Base-by-base conservation (phyloP, 306 rosid genomes). In the Gleditsia sinensis region DNA sequence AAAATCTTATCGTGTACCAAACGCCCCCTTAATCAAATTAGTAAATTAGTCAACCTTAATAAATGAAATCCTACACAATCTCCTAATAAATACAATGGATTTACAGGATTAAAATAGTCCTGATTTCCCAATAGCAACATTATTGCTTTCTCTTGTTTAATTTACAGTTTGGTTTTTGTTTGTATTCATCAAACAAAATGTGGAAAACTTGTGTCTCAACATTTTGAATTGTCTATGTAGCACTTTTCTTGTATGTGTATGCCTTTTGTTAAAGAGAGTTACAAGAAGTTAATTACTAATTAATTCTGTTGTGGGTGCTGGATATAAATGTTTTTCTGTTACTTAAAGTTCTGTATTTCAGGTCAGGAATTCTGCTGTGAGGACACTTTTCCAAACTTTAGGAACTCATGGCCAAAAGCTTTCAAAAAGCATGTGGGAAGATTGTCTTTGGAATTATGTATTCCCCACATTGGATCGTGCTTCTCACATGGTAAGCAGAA, bases 371-470 rank as follows among this genome's bases (percentile, higher is more conserved):
- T 86, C 97, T 85, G 92, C 98, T 36, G 87, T 94, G 49, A 89
- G 98, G 83, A 91, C 98, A 78, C 91, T 94, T 70, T 94, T 94
- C 83, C 97, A 94, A 81, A 91, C 94, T 65, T 83, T 94, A 67
- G 94, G 98, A 75, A 87, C 91, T 75, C 91, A 91, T 55, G 98
- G 98, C 24, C 96, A 91, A 79, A 94, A 94, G 81, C 96, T 94
- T 81, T 88, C 98, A 9, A 80, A 80, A 84, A 83, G 79, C 75
- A 88, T 91, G 96, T 94, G 98, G 98, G 96, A 91, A 82, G 88
- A 88, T 72, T 94, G 98, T 85, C 96, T 94, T 80, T 92, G 92
- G 97, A 90, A 88, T 82, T 91, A 94, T 83, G 94, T 94, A 78
- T 94, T 94, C 75, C 97, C 97, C 53, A 87, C 91, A 60, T 66